phyloP scores from a whole-genome alignment of 441 rosid genomes.

The Bruguiera hainesii region DNA sequence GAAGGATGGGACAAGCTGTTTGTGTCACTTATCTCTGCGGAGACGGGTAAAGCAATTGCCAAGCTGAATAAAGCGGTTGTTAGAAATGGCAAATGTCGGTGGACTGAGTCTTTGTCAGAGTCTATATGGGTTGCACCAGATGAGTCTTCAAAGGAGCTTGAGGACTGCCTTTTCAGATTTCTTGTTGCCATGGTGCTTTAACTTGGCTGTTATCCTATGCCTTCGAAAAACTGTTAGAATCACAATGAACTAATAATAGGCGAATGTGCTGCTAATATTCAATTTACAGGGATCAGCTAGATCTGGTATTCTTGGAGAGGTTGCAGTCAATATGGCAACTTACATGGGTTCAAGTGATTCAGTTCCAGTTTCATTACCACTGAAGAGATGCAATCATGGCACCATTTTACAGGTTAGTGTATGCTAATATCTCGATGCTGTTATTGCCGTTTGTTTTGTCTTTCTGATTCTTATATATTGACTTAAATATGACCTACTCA shows the following conservation, averaged over 20 bases:
- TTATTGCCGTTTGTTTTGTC: background rate
- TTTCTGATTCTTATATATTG: background rate
- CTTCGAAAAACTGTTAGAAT: background rate
- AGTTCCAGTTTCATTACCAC: constrained; percentile 44
- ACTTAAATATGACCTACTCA: background rate
- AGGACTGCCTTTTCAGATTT: constrained; percentile 44
- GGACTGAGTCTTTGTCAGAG: constrained; percentile 48
- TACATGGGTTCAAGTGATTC: constrained; percentile 35
- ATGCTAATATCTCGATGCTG: background rate
- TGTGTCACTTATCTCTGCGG: constrained; percentile 44
- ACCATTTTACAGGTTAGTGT: constrained; percentile 51
- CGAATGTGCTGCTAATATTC: background rate
- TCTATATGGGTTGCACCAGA: constrained; percentile 42
- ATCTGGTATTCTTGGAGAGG: constrained; percentile 65
- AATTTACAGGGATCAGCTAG: constrained; percentile 45
- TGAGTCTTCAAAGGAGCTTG: constrained; percentile 37
- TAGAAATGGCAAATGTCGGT: constrained; percentile 53
- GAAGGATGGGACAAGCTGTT: constrained; percentile 68
- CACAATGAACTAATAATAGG: background rate
- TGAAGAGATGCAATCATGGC: constrained; percentile 49
- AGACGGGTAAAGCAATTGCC: constrained; percentile 51
- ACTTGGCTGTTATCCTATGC: background rate
- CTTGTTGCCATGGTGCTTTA: constrained; percentile 43
- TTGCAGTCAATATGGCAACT: constrained; percentile 38
- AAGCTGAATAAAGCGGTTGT: constrained; percentile 41